These are phyloP conservation scores for Geotrichum australiense DNA, from an alignment of 1,139 yeast genomes.

Conservation along the genomic window DNA sequence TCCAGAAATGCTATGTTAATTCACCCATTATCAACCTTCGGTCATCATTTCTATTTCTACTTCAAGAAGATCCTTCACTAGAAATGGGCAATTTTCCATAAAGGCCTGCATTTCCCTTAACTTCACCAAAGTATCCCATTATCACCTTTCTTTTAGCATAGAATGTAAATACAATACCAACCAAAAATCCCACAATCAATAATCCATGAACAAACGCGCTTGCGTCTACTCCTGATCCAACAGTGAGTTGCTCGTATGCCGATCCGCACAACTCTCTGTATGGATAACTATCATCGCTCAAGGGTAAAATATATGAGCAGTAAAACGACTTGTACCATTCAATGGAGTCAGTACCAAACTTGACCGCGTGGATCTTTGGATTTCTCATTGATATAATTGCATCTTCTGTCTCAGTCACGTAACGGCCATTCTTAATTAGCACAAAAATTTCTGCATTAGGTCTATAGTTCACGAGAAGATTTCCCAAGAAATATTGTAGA, in stretches of 20 bases:
- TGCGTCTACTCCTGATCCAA: slow-evolving; percentile 7
- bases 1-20: too few species aligned
- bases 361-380: slow-evolving; percentile 16
- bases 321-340: slow-evolving; percentile 18
- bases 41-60: too few species aligned
- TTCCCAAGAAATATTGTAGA: slow-evolving; percentile 16
- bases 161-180: slow-evolving; percentile 1
- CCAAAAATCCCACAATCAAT: slow-evolving; percentile 6
- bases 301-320: slow-evolving; percentile 16
- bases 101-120: slow-evolving; percentile 1
- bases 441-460: slow-evolving; percentile 16
- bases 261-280: slow-evolving; percentile 16
- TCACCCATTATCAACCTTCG: too few species aligned
- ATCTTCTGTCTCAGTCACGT: slow-evolving; percentile 18
- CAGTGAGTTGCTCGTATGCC: slow-evolving; percentile 14
- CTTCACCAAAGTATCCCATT: neutral
- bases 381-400: slow-evolving; percentile 17
- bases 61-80: too few species aligned
- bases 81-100: neutral
- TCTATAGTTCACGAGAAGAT: slow-evolving; percentile 13
- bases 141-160: neutral
- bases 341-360: slow-evolving; percentile 12
- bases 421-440: slow-evolving; percentile 14
- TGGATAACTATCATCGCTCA: slow-evolving; percentile 13
- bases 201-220: slow-evolving; percentile 2